A percentile compares a stretch with the other conserved stretches of the same genome.
Evolutionary conservation across 2,329 filamentous ascomycete species (phyloP).

Genomic region (Botrytis hyacinthi): DNA sequence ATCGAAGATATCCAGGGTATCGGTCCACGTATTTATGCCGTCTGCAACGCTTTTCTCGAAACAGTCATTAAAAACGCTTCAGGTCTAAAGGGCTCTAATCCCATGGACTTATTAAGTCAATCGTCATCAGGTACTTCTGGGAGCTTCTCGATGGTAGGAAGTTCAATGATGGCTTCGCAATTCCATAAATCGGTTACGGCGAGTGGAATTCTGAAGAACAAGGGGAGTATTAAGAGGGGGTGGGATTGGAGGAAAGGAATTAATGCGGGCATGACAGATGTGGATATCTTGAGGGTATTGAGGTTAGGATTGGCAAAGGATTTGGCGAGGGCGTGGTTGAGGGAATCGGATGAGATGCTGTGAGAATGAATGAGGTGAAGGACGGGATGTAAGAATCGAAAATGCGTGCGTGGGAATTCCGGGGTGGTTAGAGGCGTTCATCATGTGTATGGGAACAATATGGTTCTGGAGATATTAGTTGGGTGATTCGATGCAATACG

Average conservation of each 20-base stretch:
- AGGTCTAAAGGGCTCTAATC: conserved; percentile 59
- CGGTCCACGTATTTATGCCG: conserved; percentile 65
- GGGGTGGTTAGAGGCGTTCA: not conserved
- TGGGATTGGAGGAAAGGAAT: conserved; percentile 72
- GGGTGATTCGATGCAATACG: not conserved
- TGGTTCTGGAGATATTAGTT: not conserved
- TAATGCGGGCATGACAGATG: conserved; percentile 55
- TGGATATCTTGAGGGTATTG: conserved; percentile 70
- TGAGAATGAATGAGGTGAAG: conserved; percentile 24
- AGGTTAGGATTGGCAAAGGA: conserved; percentile 73
- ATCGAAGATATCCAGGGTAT: conserved; percentile 80
- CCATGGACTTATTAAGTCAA: conserved; percentile 67
- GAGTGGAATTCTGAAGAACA: conserved; percentile 48
- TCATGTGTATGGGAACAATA: not conserved
- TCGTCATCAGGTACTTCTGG: conserved; percentile 54
- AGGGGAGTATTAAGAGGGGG: conserved; percentile 53
- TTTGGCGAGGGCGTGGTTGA: conserved; percentile 66
- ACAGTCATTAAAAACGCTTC: conserved; percentile 71
- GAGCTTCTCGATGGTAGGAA: conserved; percentile 67
- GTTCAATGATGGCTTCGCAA: conserved; percentile 65
- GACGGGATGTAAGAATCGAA: conserved; percentile 9
- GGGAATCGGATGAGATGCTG: conserved; percentile 54
- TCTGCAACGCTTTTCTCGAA: conserved; percentile 75
- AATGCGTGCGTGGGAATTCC: not conserved
- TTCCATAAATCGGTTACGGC: conserved; percentile 59